phyloP scores from a whole-genome alignment of 768 basidiomycete genomes.

The Calocera cornea region DNA sequence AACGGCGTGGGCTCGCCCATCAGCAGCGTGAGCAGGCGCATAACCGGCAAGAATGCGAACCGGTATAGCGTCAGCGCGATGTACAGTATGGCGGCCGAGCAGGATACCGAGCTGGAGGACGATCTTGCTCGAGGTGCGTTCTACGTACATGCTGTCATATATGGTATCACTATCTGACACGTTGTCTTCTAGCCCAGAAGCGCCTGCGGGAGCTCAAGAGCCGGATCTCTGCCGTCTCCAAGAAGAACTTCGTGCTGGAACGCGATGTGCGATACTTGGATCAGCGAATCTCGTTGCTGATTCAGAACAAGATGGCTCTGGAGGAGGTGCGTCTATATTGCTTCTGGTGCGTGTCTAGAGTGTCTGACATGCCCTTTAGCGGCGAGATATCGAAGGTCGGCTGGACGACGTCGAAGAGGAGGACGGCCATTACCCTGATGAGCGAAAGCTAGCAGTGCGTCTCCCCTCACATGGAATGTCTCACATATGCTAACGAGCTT shows the following conservation, averaged over 20 bases:
- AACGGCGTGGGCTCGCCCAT: not conserved
- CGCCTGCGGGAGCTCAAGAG: slow-evolving; percentile 90
- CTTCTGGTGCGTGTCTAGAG: not conserved
- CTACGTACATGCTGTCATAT: not conserved
- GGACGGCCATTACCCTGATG: slow-evolving; percentile 86
- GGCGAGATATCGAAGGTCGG: slow-evolving; percentile 88
- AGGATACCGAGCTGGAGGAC: slow-evolving; percentile 95
- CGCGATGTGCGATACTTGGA: slow-evolving; percentile 97
- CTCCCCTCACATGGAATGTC: not conserved
- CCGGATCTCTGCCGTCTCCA: slow-evolving; percentile 94
- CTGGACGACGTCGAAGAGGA: slow-evolving; percentile 91
- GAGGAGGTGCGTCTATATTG: slow-evolving; percentile 55
- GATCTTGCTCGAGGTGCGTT: slow-evolving; percentile 80
- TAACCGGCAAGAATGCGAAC: slow-evolving; percentile 88
- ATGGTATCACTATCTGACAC: slow-evolving; percentile 2
- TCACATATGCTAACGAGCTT: not conserved
- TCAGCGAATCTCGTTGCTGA: slow-evolving; percentile 89
- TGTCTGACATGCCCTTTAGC: slow-evolving; percentile 32
- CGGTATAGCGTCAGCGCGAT: slow-evolving; percentile 91
- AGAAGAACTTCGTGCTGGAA: slow-evolving; percentile 99
- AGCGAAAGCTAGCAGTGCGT: slow-evolving; percentile 52
- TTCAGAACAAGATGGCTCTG: slow-evolving; percentile 94
- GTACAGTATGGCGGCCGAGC: slow-evolving; percentile 96
- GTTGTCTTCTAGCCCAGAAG: slow-evolving; percentile 62
- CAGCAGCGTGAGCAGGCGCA: slow-evolving; percentile 23